These are phyloP conservation scores for Chaetoceros tenuissimus DNA, from an alignment of 108 stramenopile genomes.

Conservation along the genomic window DNA sequence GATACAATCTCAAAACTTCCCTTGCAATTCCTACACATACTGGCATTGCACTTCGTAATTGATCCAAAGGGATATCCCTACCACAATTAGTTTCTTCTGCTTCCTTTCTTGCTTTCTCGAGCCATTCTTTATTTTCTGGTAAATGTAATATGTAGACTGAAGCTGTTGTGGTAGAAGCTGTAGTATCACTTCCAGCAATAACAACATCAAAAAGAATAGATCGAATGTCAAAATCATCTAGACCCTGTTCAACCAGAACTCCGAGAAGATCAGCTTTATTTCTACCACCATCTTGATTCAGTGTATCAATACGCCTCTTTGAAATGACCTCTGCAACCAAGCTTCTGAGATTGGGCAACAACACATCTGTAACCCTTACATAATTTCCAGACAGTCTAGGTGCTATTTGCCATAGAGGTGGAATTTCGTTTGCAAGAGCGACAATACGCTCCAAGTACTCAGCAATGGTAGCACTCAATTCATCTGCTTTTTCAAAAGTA, in stretches of 20 bases:
- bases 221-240: slow-evolving; percentile 10
- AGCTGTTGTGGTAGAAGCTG: slow-evolving; percentile 8
- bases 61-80: background rate
- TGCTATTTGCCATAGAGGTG: slow-evolving; percentile 14
- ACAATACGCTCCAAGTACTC: slow-evolving; percentile 17
- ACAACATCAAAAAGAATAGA: slow-evolving; percentile 14
- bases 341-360: slow-evolving; percentile 5
- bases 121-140: slow-evolving; percentile 6
- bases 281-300: no score
- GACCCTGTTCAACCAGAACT: slow-evolving; percentile 7
- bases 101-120: slow-evolving; percentile 2
- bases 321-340: slow-evolving; percentile 11
- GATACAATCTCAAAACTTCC: slow-evolving; percentile 11
- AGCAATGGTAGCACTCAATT: slow-evolving; percentile 8
- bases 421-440: slow-evolving; percentile 16
- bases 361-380: slow-evolving; percentile 12
- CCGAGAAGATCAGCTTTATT: slow-evolving; percentile 6
- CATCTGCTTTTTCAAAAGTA: slow-evolving; percentile 8
- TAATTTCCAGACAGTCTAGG: slow-evolving; percentile 11
- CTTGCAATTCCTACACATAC: slow-evolving; percentile 5
- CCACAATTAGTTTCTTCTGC: slow-evolving; percentile 1
- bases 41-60: slow-evolving; percentile 2
- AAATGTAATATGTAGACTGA: slow-evolving; percentile 2
- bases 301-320: background rate
- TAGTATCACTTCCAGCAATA: slow-evolving; percentile 10